Evolutionary conservation across 202 grass and related monocot species (phyloP), one percentile per base, ranked within the genome.

Genomic region (Digitaria exilis): DNA sequence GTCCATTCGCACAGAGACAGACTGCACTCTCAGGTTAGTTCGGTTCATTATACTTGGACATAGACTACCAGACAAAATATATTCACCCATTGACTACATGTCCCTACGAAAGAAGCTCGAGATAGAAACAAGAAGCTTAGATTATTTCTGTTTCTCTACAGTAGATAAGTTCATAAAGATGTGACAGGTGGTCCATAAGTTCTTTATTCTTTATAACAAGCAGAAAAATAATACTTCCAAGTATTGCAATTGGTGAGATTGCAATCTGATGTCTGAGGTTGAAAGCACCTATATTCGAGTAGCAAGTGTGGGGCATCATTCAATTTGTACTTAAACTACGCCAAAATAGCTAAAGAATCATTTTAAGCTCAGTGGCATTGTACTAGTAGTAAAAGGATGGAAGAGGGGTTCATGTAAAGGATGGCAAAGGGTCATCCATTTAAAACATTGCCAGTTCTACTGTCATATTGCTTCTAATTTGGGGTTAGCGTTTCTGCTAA

Each of bases 1-100:
- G n/a, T n/a, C n/a, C n/a, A n/a, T n/a, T n/a, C n/a, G n/a, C n/a
- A n/a, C n/a, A n/a, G n/a, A n/a, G n/a, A n/a, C n/a, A n/a, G n/a
- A n/a, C n/a, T n/a, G n/a, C n/a, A n/a, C n/a, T n/a, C n/a, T n/a
- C n/a, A n/a, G n/a, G n/a, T n/a, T n/a, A n/a, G n/a, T n/a, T n/a
- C n/a, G n/a, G n/a, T 99, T 91, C 7, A 89, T 99, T 65, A 69
- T 92, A 58, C 84, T 81, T 14, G 89, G 91, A 28, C 79, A 84
- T 71, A 96, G 91, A 64, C 81, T 96, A 46, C 93, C 96, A 43
- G 94, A 99, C 65, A 89, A 91, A 77, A 99, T 91, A 6, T 3
- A 73, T 75, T 83, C 89, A 72, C 32, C 78, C 0, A 90, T 96
- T 69, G 71, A 85, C 17, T 97, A 88, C 91, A 43, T 67, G 41